Percentiles rank a stretch among this genome's conserved stretches.
Evolutionary conservation across 73 alveolate genomes (phyloP).

Genomic region (Paramecium octaurelia): DNA sequence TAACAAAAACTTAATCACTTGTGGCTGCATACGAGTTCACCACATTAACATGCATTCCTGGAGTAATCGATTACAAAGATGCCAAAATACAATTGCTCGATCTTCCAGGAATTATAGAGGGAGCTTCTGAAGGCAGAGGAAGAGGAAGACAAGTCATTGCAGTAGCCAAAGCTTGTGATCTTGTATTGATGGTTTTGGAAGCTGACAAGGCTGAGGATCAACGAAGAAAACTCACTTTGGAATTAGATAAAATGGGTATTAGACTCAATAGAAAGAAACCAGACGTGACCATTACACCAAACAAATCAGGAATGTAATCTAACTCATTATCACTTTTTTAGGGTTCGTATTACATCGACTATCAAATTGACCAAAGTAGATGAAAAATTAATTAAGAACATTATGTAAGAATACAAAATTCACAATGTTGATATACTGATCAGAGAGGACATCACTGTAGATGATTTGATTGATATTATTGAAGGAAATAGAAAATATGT

Average conservation of each 20-base stretch:
- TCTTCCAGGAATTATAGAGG: conserved; percentile 99
- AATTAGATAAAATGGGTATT: conserved; percentile 98
- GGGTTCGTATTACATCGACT: conserved; percentile 79
- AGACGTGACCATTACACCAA: conserved; percentile 84
- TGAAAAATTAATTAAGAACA: conserved; percentile 91
- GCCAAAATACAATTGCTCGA: conserved; percentile 98
- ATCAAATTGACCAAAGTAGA: conserved; percentile 92
- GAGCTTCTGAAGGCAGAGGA: conserved; percentile 99
- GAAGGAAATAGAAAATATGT: conserved; percentile 97
- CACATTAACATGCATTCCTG: conserved; percentile 99
- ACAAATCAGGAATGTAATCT: conserved; percentile 85
- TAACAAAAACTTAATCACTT: conserved; percentile 96
- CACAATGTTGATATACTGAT: conserved; percentile 94
- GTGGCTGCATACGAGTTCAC: conserved; percentile 99
- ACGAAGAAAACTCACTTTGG: conserved; percentile 89
- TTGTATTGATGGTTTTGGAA: conserved; percentile 98
- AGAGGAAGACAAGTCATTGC: conserved; percentile 99
- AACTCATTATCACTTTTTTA: conserved; percentile 32
- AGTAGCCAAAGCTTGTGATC: conserved; percentile 97
- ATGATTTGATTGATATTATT: conserved; percentile 96
- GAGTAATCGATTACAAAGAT: conserved; percentile 95
- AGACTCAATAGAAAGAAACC: conserved; percentile 96
- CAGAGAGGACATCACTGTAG: conserved; percentile 97
- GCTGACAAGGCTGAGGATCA: conserved; percentile 98
- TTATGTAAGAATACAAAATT: conserved; percentile 92